Evolutionary conservation across 352 stramenopile species (phyloP), one percentile per base, ranked within the genome.

Genomic region (Pseudoperonospora humuli): DNA sequence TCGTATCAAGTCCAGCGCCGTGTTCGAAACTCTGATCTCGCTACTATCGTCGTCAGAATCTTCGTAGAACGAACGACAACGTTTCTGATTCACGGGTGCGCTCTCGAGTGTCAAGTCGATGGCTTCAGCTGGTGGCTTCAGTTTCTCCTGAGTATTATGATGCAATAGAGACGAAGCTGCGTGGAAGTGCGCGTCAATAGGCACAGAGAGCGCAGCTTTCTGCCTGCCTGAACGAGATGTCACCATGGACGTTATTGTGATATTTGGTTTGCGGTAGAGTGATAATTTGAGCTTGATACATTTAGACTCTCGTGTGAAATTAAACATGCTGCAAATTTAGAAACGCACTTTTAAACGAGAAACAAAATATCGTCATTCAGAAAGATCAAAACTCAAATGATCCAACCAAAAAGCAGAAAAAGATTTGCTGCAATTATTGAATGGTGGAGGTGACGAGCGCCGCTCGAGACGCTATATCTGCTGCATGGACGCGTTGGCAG

Each of bases 161-260:
- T 31, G 43, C 4, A 27, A 3, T 13, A 50, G 39, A 18, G 53
- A 40, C 5, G 46, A 20, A 0, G 57, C 64, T 5, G 56, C 49
- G 48, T 81, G 64, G 52, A 87, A 87, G 44, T 85, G 73, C 54
- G 62, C 47, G 31, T 73, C 51, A 17, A 87, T 67, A 2, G 73
- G 70, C 24, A 70, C 60, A 44, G 85, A 85, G 46, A 85, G 84
- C 14, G 25, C 27, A 7, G 38, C 42, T 20, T 21, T 31, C 13
- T 19, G 47, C 23, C 39, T 20, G 6, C 25, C 5, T 15, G 36
- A 21, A 20, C 36, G 45, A 19, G 14, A 37, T n/a, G n/a, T n/a
- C n/a, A n/a, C n/a, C n/a, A n/a, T n/a, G n/a, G n/a, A n/a, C n/a
- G n/a, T n/a, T n/a, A n/a, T n/a, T n/a, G n/a, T n/a, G n/a, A n/a